Percentiles rank a stretch among this genome's conserved stretches.
These are phyloP conservation scores for Debaryomyces nepalensis DNA, from an alignment of 1,139 yeast species.

Conservation along the genomic window DNA sequence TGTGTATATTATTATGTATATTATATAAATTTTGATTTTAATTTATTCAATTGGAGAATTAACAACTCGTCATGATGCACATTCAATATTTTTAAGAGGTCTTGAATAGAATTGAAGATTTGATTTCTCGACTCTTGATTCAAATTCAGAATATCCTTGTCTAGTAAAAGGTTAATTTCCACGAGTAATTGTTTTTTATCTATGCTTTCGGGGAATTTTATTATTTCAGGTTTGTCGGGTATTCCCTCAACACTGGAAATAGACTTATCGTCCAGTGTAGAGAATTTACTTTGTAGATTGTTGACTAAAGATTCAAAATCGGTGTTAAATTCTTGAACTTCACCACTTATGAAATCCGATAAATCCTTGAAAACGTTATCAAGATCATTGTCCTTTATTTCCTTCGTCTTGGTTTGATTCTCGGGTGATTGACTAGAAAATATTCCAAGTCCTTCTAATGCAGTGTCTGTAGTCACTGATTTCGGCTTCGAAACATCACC, in stretches of 20 bases:
- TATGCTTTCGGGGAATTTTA: constrained; percentile 18
- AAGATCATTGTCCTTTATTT: constrained; percentile 27
- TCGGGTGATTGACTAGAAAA: constrained; percentile 2
- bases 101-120: constrained; percentile 20
- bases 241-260: constrained; percentile 31
- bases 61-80: constrained; percentile 28
- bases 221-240: constrained; percentile 12
- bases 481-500: constrained; percentile 32
- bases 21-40: constrained; percentile 20
- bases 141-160: constrained; percentile 5
- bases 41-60: constrained; percentile 28
- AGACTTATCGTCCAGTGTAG: constrained; percentile 20
- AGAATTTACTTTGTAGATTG: constrained; percentile 18
- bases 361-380: constrained; percentile 34
- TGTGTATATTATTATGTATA: constrained; percentile 4
- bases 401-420: constrained; percentile 2
- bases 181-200: constrained; percentile 21
- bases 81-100: constrained; percentile 22
- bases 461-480: constrained; percentile 10
- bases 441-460: constrained; percentile 14
- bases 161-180: constrained; percentile 27
- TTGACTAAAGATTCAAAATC: constrained; percentile 35
- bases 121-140: constrained; percentile 14
- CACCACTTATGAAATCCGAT: constrained; percentile 29
- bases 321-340: constrained; percentile 30